Percentiles rank a stretch among this genome's conserved stretches.
phyloP scores from a whole-genome alignment of 495 filamentous ascomycete genomes.

The Aspergillus saccharolyticus region DNA sequence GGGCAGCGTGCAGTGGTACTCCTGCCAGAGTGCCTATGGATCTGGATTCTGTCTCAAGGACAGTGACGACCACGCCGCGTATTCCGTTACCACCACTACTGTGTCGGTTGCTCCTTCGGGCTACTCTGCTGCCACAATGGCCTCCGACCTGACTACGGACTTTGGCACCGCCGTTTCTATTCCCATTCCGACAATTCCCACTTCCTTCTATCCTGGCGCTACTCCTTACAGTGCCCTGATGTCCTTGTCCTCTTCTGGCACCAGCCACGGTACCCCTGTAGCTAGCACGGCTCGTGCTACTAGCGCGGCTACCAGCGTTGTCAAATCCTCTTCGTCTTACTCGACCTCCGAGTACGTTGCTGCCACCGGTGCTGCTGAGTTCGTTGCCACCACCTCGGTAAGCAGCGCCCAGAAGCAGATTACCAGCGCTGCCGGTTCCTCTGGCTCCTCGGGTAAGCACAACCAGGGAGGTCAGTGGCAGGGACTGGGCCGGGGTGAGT shows the following conservation, averaged over 20 bases:
- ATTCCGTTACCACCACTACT: slow-evolving; percentile 32
- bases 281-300: background rate
- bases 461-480: background rate
- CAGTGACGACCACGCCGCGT: slow-evolving; percentile 20
- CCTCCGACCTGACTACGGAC: slow-evolving; percentile 35
- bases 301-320: background rate
- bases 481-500: background rate
- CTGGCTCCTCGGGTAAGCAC: background rate
- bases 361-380: background rate
- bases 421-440: background rate
- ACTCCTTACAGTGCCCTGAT: slow-evolving; percentile 30
- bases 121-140: slow-evolving; percentile 48
- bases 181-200: slow-evolving; percentile 52
- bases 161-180: slow-evolving; percentile 44
- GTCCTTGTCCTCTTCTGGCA: background rate
- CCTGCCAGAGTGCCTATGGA: slow-evolving; percentile 48
- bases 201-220: slow-evolving; percentile 49
- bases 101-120: slow-evolving; percentile 37
- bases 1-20: slow-evolving; percentile 39
- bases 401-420: background rate
- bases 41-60: slow-evolving; percentile 41
- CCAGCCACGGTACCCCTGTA: background rate
- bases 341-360: background rate
- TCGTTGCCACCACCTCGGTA: background rate
- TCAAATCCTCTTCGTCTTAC: background rate